A percentile compares a stretch with the other conserved stretches of the same genome.
Evolutionary conservation across 2,329 filamentous ascomycete species (phyloP).

Genomic region (Calonectria multiphialidica): DNA sequence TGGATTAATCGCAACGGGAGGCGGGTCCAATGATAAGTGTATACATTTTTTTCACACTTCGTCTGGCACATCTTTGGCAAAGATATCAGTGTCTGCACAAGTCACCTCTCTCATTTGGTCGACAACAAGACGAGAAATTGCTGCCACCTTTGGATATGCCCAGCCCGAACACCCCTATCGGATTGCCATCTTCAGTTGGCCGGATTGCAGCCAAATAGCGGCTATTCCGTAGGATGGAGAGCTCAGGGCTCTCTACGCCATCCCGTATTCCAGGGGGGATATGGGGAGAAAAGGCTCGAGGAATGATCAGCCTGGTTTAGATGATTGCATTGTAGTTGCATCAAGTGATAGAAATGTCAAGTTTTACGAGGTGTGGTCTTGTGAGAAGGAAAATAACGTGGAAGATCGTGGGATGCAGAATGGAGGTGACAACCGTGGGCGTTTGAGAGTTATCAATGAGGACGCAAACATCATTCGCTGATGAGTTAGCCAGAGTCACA

Average conservation of each 20-base stretch:
- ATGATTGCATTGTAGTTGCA: conserved; percentile 85
- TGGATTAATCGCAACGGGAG: conserved; percentile 88
- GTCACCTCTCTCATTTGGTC: conserved; percentile 96
- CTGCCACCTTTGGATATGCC: conserved; percentile 92
- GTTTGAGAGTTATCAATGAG: conserved; percentile 82
- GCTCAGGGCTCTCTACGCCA: conserved; percentile 86
- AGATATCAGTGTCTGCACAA: conserved; percentile 92
- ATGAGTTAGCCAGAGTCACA: conserved; percentile 38
- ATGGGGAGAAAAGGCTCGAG: conserved; percentile 42
- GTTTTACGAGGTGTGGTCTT: conserved; percentile 95
- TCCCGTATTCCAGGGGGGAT: conserved; percentile 77
- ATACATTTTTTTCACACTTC: conserved; percentile 95
- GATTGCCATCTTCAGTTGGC: conserved; percentile 95
- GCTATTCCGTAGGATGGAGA: conserved; percentile 87
- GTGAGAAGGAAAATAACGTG: conserved; percentile 65
- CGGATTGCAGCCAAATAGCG: conserved; percentile 86
- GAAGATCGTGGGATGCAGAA: conserved; percentile 74
- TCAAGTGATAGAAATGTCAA: conserved; percentile 93
- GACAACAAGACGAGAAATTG: conserved; percentile 85
- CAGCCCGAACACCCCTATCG: conserved; percentile 90
- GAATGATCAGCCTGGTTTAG: conserved; percentile 43
- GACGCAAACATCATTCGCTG: conserved; percentile 79
- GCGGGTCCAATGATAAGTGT: conserved; percentile 92
- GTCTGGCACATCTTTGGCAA: conserved; percentile 86
- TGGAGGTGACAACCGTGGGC: conserved; percentile 88